Evolutionary conservation across 129 eudicot genomes (phyloP).

Genomic region (Flaveria sonorensis): DNA sequence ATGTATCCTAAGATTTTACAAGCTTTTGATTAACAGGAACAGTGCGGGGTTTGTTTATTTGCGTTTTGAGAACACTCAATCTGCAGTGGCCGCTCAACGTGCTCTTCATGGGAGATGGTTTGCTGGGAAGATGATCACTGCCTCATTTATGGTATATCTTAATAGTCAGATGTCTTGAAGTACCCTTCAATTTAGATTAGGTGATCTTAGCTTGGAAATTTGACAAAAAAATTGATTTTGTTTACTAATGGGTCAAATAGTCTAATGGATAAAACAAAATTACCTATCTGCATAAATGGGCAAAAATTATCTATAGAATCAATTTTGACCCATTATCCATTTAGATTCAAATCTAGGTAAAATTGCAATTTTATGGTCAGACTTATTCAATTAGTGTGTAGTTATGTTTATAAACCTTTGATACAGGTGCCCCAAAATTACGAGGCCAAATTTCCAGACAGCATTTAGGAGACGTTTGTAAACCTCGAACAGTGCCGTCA

Average conservation of each 20-base stretch:
- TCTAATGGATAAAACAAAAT: neutral
- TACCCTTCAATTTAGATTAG: neutral
- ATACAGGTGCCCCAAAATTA: constrained; percentile 61
- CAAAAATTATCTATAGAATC: neutral
- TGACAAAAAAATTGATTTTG: neutral
- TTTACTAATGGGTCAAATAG: neutral
- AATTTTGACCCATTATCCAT: neutral
- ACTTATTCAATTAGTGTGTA: neutral
- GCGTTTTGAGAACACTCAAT: constrained; percentile 63
- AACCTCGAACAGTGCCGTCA: neutral
- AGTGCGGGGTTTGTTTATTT: constrained; percentile 77
- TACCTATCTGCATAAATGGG: neutral
- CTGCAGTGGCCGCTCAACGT: constrained; percentile 73
- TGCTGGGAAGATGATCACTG: constrained; percentile 93
- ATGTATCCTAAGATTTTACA: constrained; percentile 5
- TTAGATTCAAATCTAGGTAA: neutral
- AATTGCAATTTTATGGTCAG: neutral
- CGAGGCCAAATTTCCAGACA: constrained; percentile 67
- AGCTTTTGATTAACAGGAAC: constrained; percentile 45
- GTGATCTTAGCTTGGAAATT: no score
- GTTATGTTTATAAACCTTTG: constrained; percentile 5
- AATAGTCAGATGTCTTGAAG: neutral
- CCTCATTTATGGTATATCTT: constrained; percentile 70
- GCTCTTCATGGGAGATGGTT: constrained; percentile 93
- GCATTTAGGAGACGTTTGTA: constrained; percentile 39